phyloP scores from a whole-genome alignment of 805 yeast genomes.

The Kluyveromyces aestuarii region DNA sequence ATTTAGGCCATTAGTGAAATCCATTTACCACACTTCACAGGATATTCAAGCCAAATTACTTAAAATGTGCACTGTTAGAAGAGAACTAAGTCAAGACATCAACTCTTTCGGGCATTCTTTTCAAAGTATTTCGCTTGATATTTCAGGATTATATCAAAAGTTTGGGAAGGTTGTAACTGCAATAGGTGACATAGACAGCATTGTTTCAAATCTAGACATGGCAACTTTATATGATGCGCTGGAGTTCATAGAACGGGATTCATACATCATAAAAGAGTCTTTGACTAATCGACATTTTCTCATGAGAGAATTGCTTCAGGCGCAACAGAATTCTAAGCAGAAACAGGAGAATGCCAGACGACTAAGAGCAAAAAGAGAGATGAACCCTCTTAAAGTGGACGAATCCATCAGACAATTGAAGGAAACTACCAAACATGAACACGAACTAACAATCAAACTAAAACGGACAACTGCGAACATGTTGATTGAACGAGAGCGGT shows the following conservation, averaged over 20 bases:
- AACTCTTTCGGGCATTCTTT: constrained; percentile 39
- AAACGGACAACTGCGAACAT: constrained; percentile 79
- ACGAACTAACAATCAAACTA: constrained; percentile 65
- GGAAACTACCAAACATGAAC: constrained; percentile 67
- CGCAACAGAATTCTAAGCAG: constrained; percentile 63
- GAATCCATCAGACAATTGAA: constrained; percentile 79
- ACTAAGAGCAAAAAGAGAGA: constrained; percentile 60
- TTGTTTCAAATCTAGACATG: constrained; percentile 61
- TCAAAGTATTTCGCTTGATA: constrained; percentile 19
- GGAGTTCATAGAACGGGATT: constrained; percentile 55
- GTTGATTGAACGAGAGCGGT: constrained; percentile 51
- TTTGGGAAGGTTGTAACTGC: constrained; percentile 59
- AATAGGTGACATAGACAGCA: constrained; percentile 68
- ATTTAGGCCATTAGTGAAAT: constrained; percentile 80
- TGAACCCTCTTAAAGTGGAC: constrained; percentile 82
- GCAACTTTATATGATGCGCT: constrained; percentile 74
- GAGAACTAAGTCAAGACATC: constrained; percentile 45
- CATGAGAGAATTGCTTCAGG: constrained; percentile 79
- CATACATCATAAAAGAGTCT: constrained; percentile 84
- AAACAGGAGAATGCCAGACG: constrained; percentile 65
- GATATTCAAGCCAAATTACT: constrained; percentile 49
- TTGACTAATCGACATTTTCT: constrained; percentile 84
- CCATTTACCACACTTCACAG: constrained; percentile 51
- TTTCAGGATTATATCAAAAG: constrained; percentile 58
- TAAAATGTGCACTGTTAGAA: constrained; percentile 37